Evolutionary conservation across 768 basidiomycete genomes (phyloP).

Genomic region (Lactarius tabidus): DNA sequence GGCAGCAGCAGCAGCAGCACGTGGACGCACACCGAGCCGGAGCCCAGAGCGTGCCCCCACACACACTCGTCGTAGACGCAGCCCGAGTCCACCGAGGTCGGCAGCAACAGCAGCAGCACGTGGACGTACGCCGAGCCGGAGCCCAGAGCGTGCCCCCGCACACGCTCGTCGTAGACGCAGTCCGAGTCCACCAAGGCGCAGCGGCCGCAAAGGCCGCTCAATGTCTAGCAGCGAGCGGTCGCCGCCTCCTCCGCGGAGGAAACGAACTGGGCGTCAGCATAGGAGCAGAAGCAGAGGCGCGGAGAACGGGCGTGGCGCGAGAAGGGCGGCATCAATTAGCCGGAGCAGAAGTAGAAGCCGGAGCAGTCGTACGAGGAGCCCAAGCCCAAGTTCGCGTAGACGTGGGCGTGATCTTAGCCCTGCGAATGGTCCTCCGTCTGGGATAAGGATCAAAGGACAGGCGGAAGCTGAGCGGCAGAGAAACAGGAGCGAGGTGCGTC

Average conservation of each 20-base stretch:
- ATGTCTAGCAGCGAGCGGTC: conserved; percentile 36
- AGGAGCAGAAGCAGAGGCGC: conserved; percentile 5
- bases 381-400: conserved; percentile 12
- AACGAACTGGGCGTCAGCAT: conserved; percentile 14
- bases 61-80: conserved; percentile 45
- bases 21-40: conserved; percentile 34
- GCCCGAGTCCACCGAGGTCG: conserved; percentile 41
- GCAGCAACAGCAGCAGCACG: too few relatives aligned
- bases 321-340: neutral
- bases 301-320: conserved; percentile 14
- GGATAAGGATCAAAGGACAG: conserved; percentile 76
- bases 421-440: conserved; percentile 38
- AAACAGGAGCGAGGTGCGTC: conserved; percentile 38
- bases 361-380: conserved; percentile 11
- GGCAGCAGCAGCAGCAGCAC: too few relatives aligned
- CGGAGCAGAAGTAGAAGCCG: conserved; percentile 18
- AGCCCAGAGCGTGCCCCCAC: conserved; percentile 36
- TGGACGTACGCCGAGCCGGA: conserved; percentile 34
- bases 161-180: conserved; percentile 47
- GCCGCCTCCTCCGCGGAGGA: conserved; percentile 26
- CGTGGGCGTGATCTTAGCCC: conserved; percentile 29
- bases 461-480: conserved; percentile 49
- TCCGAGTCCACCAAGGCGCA: conserved; percentile 36
- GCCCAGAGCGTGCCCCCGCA: conserved; percentile 36
- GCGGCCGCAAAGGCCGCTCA: conserved; percentile 28